Evolutionary conservation across 768 basidiomycete species (phyloP).

Genomic region (Pleurotus platypus): DNA sequence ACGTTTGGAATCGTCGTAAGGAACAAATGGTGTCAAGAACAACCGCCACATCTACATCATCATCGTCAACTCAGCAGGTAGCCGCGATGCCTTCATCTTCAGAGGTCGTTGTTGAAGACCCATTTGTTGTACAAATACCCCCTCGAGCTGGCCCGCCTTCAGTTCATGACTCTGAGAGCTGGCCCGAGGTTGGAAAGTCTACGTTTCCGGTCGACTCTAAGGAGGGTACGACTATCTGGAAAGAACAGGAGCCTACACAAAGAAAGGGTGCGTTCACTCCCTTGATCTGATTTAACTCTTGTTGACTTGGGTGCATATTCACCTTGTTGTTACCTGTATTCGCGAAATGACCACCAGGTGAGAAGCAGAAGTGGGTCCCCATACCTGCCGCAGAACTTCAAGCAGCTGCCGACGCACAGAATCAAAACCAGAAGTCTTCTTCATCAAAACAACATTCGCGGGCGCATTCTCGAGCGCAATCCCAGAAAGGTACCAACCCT

Average conservation of each 20-base stretch:
- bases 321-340: neutral
- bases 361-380: conserved; percentile 61
- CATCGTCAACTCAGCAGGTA: neutral
- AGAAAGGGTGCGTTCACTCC: conserved; percentile 23
- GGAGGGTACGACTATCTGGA: conserved; percentile 9
- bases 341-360: conserved; percentile 26
- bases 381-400: conserved; percentile 55
- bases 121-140: conserved; percentile 5
- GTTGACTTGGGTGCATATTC: neutral
- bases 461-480: conserved; percentile 22
- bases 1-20: conserved; percentile 27
- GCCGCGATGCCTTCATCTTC: neutral
- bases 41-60: neutral
- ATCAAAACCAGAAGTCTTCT: conserved; percentile 9
- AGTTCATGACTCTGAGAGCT: conserved; percentile 31
- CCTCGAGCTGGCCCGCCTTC: conserved; percentile 17
- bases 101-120: conserved; percentile 7
- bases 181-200: conserved; percentile 44
- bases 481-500: conserved; percentile 9
- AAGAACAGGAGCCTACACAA: conserved; percentile 4
- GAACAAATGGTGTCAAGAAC: conserved; percentile 20
- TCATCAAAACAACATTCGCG: conserved; percentile 1
- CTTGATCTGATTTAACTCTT: neutral
- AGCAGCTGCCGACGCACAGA: conserved; percentile 43
- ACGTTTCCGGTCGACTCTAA: conserved; percentile 11